Conservation (phyloP, 2,329 filamentous ascomycete species). For the Aspergillus floridensis region DNA sequence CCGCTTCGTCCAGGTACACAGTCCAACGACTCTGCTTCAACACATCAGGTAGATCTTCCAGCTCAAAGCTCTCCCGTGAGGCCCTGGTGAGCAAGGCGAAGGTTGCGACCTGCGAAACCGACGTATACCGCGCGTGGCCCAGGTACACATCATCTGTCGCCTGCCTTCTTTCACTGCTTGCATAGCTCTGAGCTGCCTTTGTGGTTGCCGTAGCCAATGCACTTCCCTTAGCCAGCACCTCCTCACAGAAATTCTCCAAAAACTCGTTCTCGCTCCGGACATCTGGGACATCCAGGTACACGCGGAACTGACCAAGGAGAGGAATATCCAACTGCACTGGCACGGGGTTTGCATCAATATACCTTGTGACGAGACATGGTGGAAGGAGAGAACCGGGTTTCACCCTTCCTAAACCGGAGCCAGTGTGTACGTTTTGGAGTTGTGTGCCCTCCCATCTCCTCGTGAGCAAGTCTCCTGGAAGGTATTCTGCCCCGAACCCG, state of each 20-base stretch:
- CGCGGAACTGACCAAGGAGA: constrained; percentile 71
- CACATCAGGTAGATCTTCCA: constrained; percentile 61
- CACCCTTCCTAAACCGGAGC: constrained; percentile 25
- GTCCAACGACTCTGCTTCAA: constrained; percentile 68
- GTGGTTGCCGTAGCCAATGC: constrained; percentile 63
- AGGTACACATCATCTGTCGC: constrained; percentile 65
- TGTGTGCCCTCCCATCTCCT: constrained; percentile 39
- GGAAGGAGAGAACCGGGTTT: constrained; percentile 51
- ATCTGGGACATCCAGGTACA: constrained; percentile 69
- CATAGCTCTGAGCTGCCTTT: constrained; percentile 25
- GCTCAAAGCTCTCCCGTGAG: constrained; percentile 62
- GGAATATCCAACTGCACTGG: constrained; percentile 76
- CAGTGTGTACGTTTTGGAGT: neutral
- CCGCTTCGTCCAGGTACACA: constrained; percentile 67
- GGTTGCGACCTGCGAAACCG: constrained; percentile 67
- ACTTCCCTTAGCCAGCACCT: constrained; percentile 51
- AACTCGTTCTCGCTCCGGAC: constrained; percentile 57
- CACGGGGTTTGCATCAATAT: constrained; percentile 74
- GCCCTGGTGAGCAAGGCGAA: constrained; percentile 67
- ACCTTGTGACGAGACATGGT: constrained; percentile 69
- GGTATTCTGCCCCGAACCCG: constrained; percentile 68
- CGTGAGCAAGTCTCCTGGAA: constrained; percentile 59
- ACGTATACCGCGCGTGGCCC: constrained; percentile 66
- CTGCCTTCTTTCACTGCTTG: constrained; percentile 35
- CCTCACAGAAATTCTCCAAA: constrained; percentile 58